phyloP scores from a whole-genome alignment of 1,284 basidiomycete genomes.

The Chalciporus sp. region DNA sequence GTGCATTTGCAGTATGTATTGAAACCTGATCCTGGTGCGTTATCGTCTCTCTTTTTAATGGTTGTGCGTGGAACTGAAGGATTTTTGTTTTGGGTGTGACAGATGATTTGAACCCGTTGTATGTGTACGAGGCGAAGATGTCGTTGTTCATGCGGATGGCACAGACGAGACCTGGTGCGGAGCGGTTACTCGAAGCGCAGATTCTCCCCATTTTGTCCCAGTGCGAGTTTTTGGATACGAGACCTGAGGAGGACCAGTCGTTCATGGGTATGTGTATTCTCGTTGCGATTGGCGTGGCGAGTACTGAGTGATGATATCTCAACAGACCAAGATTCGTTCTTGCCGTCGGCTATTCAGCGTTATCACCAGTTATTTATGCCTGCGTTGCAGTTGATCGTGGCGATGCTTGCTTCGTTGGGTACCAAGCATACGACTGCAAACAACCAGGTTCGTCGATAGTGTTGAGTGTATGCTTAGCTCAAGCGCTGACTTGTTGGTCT shows the following conservation, averaged over 20 bases:
- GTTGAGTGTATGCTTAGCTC: background rate
- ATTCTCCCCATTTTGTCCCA: constrained; percentile 79
- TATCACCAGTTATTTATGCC: constrained; percentile 91
- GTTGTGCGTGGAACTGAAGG: background rate
- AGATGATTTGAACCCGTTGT: constrained; percentile 91
- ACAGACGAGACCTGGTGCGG: constrained; percentile 81
- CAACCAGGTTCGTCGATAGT: constrained; percentile 55
- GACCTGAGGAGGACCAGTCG: constrained; percentile 80
- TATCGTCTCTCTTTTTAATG: constrained; percentile 1
- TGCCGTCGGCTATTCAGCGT: constrained; percentile 84
- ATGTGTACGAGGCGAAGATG: constrained; percentile 95
- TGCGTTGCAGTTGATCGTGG: constrained; percentile 77
- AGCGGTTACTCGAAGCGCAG: constrained; percentile 81
- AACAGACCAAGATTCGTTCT: constrained; percentile 80
- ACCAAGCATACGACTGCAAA: constrained; percentile 63
- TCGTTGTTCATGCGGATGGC: constrained; percentile 86
- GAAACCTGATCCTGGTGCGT: constrained; percentile 84
- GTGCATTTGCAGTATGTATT: constrained; percentile 77
- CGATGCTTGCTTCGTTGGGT: constrained; percentile 70
- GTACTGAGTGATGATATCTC: background rate
- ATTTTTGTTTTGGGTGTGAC: background rate
- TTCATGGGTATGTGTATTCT: constrained; percentile 65
- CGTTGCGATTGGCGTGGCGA: background rate
- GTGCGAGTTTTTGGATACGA: constrained; percentile 85
- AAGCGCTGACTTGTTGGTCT: background rate